Evolutionary conservation across 441 rosid species (phyloP).

Genomic region (Mallotus japonicus): DNA sequence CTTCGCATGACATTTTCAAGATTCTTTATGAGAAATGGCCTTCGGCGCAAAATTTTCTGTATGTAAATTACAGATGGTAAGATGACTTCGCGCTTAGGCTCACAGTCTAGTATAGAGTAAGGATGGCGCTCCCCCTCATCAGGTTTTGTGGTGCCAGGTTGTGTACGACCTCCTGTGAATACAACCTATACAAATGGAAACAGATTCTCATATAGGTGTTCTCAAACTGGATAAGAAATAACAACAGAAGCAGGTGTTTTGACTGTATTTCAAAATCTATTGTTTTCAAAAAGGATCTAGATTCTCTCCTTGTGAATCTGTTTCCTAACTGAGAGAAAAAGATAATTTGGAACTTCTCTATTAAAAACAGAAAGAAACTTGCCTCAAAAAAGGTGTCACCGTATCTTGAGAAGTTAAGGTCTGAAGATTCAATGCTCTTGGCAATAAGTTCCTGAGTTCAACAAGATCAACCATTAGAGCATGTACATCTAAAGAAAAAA

Average conservation of each 20-base stretch:
- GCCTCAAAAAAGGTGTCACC: slow-evolving; percentile 99
- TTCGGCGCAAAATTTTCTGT: slow-evolving; percentile 85
- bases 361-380: slow-evolving; percentile 18
- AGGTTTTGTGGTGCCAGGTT: slow-evolving; percentile 93
- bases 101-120: slow-evolving; percentile 84
- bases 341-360: neutral
- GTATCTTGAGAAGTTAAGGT: slow-evolving; percentile 92
- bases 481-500: neutral
- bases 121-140: slow-evolving; percentile 98
- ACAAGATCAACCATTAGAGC: neutral
- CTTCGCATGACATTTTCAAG: slow-evolving; percentile 95
- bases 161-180: slow-evolving; percentile 98
- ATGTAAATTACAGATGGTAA: slow-evolving; percentile 84
- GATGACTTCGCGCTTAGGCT: slow-evolving; percentile 76
- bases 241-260: neutral
- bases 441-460: slow-evolving; percentile 78
- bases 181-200: slow-evolving; percentile 54
- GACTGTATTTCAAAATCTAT: neutral
- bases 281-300: neutral
- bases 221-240: neutral
- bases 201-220: neutral
- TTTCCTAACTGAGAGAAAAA: neutral
- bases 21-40: slow-evolving; percentile 90
- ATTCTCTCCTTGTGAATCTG: neutral
- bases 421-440: slow-evolving; percentile 83